phyloP scores from a whole-genome alignment of 176 grass and related monocot species.

The Microstegium vimineum region DNA sequence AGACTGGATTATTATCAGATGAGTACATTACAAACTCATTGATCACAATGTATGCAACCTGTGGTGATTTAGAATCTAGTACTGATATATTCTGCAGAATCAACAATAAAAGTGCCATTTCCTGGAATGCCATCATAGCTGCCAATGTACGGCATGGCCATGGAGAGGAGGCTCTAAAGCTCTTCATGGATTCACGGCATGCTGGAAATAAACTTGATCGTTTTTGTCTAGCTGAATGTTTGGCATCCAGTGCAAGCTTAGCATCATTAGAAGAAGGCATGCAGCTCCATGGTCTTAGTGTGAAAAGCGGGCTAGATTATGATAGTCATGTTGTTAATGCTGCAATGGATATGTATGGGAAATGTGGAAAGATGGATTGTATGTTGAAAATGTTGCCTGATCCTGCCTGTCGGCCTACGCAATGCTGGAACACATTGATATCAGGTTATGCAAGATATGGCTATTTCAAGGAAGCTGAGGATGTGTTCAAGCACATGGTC shows the following conservation, averaged over 20 bases:
- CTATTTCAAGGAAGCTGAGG: conserved; percentile 65
- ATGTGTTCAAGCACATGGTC: conserved; percentile 71
- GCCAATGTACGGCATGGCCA: conserved; percentile 61
- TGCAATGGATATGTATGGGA: conserved; percentile 87
- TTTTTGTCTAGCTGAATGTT: conserved; percentile 66
- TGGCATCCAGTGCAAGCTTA: conserved; percentile 64
- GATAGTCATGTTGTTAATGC: conserved; percentile 70
- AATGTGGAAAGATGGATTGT: conserved; percentile 81
- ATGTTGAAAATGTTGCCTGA: conserved; percentile 66
- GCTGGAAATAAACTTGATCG: conserved; percentile 61
- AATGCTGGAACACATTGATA: conserved; percentile 89
- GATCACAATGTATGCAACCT: conserved; percentile 87
- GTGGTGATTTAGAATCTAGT: conserved; percentile 70
- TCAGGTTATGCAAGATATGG: conserved; percentile 77
- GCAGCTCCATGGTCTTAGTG: conserved; percentile 69
- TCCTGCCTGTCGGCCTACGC: conserved; percentile 41
- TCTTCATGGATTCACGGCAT: conserved; percentile 54
- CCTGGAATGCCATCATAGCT: conserved; percentile 80
- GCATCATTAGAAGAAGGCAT: conserved; percentile 91
- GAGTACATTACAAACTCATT: conserved; percentile 71
- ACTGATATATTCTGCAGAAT: conserved; percentile 51
- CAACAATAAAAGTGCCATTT: conserved; percentile 48
- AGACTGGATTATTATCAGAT: conserved; percentile 59
- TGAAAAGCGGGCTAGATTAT: conserved; percentile 61
- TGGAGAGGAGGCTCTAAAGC: conserved; percentile 75